phyloP scores from a whole-genome alignment of 176 grass and related monocot species.

The Oryza meridionalis region DNA sequence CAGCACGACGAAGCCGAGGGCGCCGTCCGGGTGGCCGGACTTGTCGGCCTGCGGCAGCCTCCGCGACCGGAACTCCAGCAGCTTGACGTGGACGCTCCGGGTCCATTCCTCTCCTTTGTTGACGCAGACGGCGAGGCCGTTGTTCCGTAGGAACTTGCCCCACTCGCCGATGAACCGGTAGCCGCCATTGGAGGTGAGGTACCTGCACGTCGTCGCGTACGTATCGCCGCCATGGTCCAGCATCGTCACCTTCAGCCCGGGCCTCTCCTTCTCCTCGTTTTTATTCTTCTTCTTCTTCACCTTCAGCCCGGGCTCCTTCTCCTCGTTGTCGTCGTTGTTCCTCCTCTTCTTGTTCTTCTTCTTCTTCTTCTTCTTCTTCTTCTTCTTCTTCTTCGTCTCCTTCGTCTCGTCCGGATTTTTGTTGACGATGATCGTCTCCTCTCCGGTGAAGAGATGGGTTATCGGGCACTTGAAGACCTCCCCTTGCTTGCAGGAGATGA shows the following conservation, averaged over 20 bases:
- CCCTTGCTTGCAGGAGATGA: not conserved
- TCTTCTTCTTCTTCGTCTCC: no score
- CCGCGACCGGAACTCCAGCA: slow-evolving; percentile 22
- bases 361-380: no score
- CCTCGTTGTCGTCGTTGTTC: no score
- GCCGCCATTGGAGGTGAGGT: slow-evolving; percentile 15
- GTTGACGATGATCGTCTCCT: not conserved
- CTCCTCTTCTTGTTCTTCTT: no score
- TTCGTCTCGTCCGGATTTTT: no score
- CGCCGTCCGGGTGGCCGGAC: not conserved
- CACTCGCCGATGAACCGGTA: slow-evolving; percentile 17
- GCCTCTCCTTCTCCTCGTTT: no score
- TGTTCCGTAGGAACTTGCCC: not conserved
- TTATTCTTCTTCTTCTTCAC: not conserved
- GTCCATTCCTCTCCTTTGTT: not conserved
- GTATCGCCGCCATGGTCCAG: not conserved
- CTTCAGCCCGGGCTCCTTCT: not conserved
- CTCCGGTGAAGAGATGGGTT: not conserved
- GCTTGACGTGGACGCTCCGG: not conserved
- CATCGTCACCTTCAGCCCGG: not conserved
- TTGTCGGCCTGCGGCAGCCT: not conserved
- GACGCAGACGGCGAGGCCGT: not conserved
- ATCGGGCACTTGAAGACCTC: not conserved
- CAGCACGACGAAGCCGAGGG: not conserved
- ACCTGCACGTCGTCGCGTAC: not conserved